phyloP scores from a whole-genome alignment of 495 filamentous ascomycete genomes.

The Lasiosphaeria ovina region DNA sequence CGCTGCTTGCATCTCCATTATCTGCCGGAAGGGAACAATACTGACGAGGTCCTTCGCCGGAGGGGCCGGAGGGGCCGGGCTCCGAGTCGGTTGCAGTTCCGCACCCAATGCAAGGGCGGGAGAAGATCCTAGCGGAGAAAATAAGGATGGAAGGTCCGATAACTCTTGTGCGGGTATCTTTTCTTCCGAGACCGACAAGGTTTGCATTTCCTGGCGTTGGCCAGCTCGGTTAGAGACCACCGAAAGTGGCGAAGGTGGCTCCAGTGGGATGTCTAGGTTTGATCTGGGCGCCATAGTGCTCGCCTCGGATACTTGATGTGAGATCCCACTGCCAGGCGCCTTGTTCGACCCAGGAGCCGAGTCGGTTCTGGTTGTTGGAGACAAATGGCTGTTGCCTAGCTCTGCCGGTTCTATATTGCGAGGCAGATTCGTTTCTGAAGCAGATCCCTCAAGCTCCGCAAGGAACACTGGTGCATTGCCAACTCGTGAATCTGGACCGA shows the following conservation, averaged over 20 bases:
- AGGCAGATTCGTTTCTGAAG: too few species aligned
- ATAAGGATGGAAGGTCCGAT: slow-evolving; percentile 27
- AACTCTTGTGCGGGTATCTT: slow-evolving; percentile 35
- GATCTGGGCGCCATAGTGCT: slow-evolving; percentile 32
- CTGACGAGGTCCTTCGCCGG: slow-evolving; percentile 31
- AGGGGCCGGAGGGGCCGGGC: neutral
- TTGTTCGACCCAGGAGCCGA: slow-evolving; percentile 5
- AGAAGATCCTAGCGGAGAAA: slow-evolving; percentile 39
- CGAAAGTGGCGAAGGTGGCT: slow-evolving; percentile 39
- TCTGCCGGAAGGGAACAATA: slow-evolving; percentile 65
- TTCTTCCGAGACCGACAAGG: slow-evolving; percentile 44
- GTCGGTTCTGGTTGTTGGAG: slow-evolving; percentile 3
- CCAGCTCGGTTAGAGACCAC: slow-evolving; percentile 17
- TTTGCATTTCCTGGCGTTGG: slow-evolving; percentile 14
- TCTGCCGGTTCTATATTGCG: neutral
- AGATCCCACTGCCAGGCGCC: slow-evolving; percentile 15
- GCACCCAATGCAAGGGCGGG: slow-evolving; percentile 28
- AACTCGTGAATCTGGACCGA: slow-evolving; percentile 6
- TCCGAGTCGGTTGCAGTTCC: neutral
- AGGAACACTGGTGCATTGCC: neutral
- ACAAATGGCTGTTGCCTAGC: neutral
- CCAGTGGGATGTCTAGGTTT: slow-evolving; percentile 20
- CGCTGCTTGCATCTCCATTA: slow-evolving; percentile 59
- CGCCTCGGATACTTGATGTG: slow-evolving; percentile 37
- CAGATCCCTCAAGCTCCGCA: neutral